A percentile compares a stretch with the other conserved stretches of the same genome.
Conservation (phyloP, 202 grass and related monocot species). For the Musa balbisiana region DNA sequence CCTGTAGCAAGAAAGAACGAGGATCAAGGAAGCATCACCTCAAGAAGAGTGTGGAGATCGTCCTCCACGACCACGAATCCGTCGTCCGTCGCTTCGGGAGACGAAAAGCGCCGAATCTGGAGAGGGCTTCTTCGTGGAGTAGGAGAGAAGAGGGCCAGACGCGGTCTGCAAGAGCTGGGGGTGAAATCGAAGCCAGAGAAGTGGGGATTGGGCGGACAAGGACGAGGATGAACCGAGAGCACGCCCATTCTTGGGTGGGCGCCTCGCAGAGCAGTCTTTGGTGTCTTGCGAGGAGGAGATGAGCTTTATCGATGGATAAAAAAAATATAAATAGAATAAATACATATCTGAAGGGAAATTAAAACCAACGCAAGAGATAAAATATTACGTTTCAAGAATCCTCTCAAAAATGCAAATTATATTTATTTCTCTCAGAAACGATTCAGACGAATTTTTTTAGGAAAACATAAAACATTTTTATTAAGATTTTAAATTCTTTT, state of each 20-base stretch:
- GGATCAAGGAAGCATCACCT: slow-evolving; percentile 27
- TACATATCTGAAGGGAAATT: no score
- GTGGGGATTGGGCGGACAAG: slow-evolving; percentile 1
- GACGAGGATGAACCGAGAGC: slow-evolving; percentile 20
- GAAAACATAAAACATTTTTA: no score
- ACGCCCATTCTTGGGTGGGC: slow-evolving; percentile 8
- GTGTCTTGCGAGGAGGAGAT: not conserved
- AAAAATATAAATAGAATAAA: no score
- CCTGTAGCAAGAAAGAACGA: not conserved
- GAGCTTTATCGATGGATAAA: no score
- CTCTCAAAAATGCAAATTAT: no score
- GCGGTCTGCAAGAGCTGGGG: not conserved
- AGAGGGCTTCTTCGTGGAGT: not conserved
- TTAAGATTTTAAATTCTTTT: no score
- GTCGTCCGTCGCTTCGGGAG: slow-evolving; percentile 16
- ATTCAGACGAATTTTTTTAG: no score
- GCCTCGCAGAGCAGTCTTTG: not conserved
- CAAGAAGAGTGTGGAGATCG: slow-evolving; percentile 63
- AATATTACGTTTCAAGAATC: no score
- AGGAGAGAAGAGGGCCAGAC: not conserved
- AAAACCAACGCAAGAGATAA: no score
- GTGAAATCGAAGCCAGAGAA: not conserved
- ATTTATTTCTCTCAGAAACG: no score
- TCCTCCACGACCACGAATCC: slow-evolving; percentile 71
- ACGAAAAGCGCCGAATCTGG: slow-evolving; percentile 1